Conservation (phyloP, 2,329 filamentous ascomycete genomes). For the Penicillium frequentans region DNA sequence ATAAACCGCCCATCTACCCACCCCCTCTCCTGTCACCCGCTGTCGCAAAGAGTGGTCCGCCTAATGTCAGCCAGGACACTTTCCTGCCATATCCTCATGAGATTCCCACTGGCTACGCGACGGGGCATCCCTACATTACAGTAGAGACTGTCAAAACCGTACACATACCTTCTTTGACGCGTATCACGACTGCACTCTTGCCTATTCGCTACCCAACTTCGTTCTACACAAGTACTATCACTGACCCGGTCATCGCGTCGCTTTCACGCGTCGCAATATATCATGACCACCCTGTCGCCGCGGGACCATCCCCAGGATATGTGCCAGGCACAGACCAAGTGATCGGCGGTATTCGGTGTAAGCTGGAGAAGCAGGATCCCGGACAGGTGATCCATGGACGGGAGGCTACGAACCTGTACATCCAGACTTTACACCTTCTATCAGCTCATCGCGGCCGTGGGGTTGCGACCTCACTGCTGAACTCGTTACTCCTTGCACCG, state of each 20-base stretch:
- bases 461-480: constrained; percentile 57
- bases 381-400: constrained; percentile 5
- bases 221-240: constrained; percentile 62
- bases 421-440: constrained; percentile 60
- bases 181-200: constrained; percentile 58
- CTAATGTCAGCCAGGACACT: constrained; percentile 23
- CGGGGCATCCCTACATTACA: constrained; percentile 51
- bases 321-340: constrained; percentile 42
- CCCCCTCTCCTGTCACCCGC: constrained; percentile 29
- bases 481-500: constrained; percentile 37
- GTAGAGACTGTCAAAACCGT: constrained; percentile 54
- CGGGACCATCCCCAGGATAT: constrained; percentile 18
- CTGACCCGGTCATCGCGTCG: constrained; percentile 52
- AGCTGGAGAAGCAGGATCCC: constrained; percentile 37
- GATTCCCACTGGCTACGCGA: constrained; percentile 27
- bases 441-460: constrained; percentile 60
- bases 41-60: constrained; percentile 24
- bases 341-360: constrained; percentile 51
- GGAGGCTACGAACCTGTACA: constrained; percentile 53
- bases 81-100: constrained; percentile 34
- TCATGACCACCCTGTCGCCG: constrained; percentile 46
- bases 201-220: constrained; percentile 61
- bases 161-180: constrained; percentile 57
- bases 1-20: constrained; percentile 31
- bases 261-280: constrained; percentile 62